phyloP scores from a whole-genome alignment of 2,329 filamentous ascomycete genomes.

The Alternaria incomplexa region DNA sequence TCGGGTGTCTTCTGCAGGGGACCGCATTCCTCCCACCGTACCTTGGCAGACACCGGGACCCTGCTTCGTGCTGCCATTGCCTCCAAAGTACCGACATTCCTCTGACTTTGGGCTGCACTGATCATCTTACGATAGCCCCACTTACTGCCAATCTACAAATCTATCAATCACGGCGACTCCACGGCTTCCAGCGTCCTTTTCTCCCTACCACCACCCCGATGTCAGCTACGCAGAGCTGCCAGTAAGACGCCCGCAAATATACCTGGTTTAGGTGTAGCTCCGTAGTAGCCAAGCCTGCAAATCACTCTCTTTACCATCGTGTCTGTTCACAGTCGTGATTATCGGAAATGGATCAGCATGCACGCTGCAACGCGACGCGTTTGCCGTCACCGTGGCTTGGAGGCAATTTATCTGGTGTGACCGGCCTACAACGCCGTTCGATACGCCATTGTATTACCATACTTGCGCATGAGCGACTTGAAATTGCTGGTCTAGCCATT shows the following conservation, averaged over 20 bases:
- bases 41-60: not conserved
- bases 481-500: conserved; percentile 1
- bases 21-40: not conserved
- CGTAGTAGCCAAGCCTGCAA: not conserved
- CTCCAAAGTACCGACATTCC: not conserved
- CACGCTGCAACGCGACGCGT: conserved; percentile 19
- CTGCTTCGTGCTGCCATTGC: conserved; percentile 1
- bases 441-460: conserved; percentile 6
- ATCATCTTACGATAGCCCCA: conserved; percentile 6
- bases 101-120: not conserved
- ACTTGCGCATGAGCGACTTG: conserved; percentile 5
- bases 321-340: conserved; percentile 34
- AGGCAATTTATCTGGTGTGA: conserved; percentile 8
- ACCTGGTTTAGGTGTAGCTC: conserved; percentile 1
- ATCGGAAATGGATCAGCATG: conserved; percentile 28
- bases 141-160: not conserved
- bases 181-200: not conserved
- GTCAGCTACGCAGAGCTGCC: not conserved
- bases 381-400: conserved; percentile 10
- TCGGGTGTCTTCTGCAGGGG: not conserved
- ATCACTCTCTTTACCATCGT: conserved; percentile 4
- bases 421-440: conserved; percentile 11
- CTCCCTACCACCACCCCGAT: not conserved
- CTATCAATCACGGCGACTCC: not conserved
- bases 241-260: not conserved